These are phyloP conservation scores for Pichia pseudocactophila DNA, from an alignment of 805 yeast genomes.

Conservation along the genomic window DNA sequence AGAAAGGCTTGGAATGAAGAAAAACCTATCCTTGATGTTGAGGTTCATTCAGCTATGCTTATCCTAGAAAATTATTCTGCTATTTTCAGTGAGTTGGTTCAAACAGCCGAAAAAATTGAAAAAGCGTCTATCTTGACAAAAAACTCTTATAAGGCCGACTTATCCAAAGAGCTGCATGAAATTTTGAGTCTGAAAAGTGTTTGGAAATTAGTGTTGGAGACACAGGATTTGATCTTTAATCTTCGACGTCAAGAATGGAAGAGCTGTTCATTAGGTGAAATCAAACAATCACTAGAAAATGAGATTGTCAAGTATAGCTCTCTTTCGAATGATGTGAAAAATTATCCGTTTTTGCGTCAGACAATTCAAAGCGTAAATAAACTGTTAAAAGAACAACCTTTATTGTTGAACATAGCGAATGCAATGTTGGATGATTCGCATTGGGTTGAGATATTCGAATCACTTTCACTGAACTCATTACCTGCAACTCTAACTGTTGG, in stretches of 20 bases:
- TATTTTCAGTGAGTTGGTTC: no score
- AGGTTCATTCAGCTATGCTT: no score
- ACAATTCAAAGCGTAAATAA: conserved; percentile 33
- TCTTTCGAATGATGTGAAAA: no score
- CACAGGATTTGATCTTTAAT: conserved; percentile 39
- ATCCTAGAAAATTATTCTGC: no score
- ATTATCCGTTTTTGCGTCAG: no score
- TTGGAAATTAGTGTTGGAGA: conserved; percentile 51
- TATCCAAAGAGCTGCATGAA: conserved; percentile 36
- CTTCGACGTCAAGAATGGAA: conserved; percentile 42
- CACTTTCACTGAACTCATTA: conserved; percentile 12
- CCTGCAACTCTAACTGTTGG: conserved; percentile 37
- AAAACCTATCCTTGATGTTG: no score
- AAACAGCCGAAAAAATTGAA: no score
- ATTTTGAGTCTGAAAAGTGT: conserved; percentile 47
- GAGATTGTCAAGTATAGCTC: no score
- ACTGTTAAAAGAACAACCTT: conserved; percentile 30
- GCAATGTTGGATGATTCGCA: conserved; percentile 58
- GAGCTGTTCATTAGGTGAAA: conserved; percentile 33
- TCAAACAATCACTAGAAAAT: conserved; percentile 43
- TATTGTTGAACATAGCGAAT: conserved; percentile 41
- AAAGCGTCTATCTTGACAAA: conserved; percentile 30
- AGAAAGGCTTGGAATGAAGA: no score
- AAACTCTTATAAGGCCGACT: conserved; percentile 11
- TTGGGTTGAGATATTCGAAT: conserved; percentile 44